These are phyloP conservation scores for Rhodamnia argentea DNA, from an alignment of 345 rosid genomes.

Conservation along the genomic window DNA sequence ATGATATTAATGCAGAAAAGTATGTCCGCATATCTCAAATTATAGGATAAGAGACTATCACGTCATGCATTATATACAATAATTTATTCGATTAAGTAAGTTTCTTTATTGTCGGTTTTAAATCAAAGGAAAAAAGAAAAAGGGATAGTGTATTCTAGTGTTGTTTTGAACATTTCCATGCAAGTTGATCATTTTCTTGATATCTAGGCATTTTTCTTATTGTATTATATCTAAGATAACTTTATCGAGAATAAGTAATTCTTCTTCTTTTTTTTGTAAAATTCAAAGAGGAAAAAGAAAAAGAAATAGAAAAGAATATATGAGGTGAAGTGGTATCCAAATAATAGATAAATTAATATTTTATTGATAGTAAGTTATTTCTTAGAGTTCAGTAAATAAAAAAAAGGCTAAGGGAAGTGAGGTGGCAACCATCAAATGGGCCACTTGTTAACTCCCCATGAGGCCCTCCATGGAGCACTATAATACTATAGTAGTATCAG, in stretches of 20 bases:
- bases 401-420: background rate
- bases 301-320: background rate
- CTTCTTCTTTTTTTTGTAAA: background rate
- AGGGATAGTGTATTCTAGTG: background rate
- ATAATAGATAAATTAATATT: background rate
- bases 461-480: background rate
- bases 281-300: background rate
- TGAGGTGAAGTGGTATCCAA: background rate
- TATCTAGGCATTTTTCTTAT: background rate
- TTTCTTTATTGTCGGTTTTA: background rate
- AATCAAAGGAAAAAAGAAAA: background rate
- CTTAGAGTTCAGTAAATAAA: background rate
- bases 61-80: background rate
- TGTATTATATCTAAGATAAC: background rate
- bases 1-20: background rate
- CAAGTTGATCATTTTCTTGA: background rate
- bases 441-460: background rate
- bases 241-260: background rate
- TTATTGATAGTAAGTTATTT: background rate
- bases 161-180: background rate
- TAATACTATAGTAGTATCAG: background rate
- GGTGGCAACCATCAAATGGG: background rate
- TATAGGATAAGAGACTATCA: background rate
- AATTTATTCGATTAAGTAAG: background rate
- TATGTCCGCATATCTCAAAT: background rate